Evolutionary conservation across 2,329 filamentous ascomycete species (phyloP), one percentile per base, ranked within the genome.

Genomic region (Akanthomyces dipterigenus): DNA sequence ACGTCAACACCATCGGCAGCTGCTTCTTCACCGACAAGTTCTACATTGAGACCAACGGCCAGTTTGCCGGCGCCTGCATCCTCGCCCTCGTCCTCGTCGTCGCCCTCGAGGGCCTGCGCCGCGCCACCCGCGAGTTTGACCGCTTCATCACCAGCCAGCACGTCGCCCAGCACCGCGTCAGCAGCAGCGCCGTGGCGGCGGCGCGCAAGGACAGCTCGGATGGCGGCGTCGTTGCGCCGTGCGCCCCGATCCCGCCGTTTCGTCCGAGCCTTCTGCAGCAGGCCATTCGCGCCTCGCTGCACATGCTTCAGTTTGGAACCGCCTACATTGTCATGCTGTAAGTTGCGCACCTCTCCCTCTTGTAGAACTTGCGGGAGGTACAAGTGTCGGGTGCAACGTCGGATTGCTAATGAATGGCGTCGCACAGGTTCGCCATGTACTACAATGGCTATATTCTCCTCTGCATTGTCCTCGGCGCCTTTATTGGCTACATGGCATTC

Each of bases 11-110:
- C 3, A 77, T 89, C 70, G 85, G 89, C 70, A 75, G 86, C 22
- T 91, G 84, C 74, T 93, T 95, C 80, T 81, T 95, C 69, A 76
- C 88, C 26, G 67, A 71, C 8, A 78, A 80, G 24, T 95, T 90
- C 90, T 86, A 86, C 69, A 82, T 93, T 71, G 86, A 77, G 18
- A 88, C 86, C 26, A 75, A 73, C 3, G 86, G 82, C 71, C 88
- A 88, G 81, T 93, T 96, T 70, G 90, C 88, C 53, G 90, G 88
- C 24, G 89, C 87, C 57, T 95, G 90, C 76, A 87, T 96, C 69
- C 90, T 88, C 63, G 86, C 91, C 40, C 78, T 91, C 64, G 76
- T 88, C n/a, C 84, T 96, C 58, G 88, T 89, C 66, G 80, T 93
- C 57, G 69, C 76, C 6, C 86, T 95, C 66, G 90, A 95, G 70